Conservation (phyloP, 2,329 filamentous ascomycete genomes). For the Teratosphaeria zuluensis region DNA sequence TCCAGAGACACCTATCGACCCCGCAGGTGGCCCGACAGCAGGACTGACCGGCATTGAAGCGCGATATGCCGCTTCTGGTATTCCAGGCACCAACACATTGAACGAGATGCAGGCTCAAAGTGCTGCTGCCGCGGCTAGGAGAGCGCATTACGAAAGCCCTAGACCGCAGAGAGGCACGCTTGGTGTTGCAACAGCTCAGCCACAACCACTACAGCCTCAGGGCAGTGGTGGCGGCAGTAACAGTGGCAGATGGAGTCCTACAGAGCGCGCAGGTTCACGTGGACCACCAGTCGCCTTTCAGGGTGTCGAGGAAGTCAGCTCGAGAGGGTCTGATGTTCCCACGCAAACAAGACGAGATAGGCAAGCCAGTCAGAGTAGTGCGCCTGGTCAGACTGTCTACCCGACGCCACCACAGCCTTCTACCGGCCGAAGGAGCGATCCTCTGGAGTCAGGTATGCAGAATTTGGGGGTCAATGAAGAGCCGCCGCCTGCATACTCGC, state of each 20-base stretch:
- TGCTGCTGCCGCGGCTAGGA: conserved; percentile 69
- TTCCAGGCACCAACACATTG: conserved; percentile 74
- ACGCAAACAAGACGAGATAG: conserved; percentile 7
- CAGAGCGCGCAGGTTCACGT: conserved; percentile 78
- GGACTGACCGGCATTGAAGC: conserved; percentile 69
- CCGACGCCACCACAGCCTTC: conserved; percentile 34
- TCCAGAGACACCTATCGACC: conserved; percentile 69
- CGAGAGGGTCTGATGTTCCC: conserved; percentile 10
- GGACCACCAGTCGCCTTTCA: conserved; percentile 89
- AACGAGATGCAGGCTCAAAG: conserved; percentile 66
- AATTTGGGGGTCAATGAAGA: conserved; percentile 71
- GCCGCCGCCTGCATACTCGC: conserved; percentile 87
- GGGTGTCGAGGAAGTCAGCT: conserved; percentile 60
- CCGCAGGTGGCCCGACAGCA: conserved; percentile 5
- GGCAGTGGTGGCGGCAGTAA: conserved; percentile 14
- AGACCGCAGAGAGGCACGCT: conserved; percentile 40
- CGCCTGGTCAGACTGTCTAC: conserved; percentile 28
- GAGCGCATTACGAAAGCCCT: conserved; percentile 59
- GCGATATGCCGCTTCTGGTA: conserved; percentile 82
- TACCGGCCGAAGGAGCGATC: conserved; percentile 30
- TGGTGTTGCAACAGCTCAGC: conserved; percentile 7
- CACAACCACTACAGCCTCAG: conserved; percentile 26
- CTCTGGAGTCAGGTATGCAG: conserved; percentile 79
- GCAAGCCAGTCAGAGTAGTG: conserved; percentile 7
- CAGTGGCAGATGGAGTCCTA: conserved; percentile 86